A percentile compares a stretch with the other conserved stretches of the same genome.
Conservation (phyloP, 106 monocot genomes). For the Ottelia alismoides region DNA sequence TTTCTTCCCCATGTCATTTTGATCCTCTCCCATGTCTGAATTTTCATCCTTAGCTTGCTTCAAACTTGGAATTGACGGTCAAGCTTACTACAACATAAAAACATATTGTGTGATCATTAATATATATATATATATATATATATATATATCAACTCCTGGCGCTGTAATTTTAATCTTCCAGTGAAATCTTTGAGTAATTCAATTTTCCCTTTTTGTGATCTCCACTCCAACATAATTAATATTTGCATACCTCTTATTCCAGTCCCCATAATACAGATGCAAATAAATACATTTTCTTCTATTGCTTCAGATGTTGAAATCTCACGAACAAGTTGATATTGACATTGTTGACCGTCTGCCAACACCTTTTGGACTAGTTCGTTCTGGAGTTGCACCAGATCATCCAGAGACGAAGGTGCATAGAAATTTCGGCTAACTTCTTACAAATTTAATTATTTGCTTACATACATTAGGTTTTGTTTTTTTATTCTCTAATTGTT, state of each 20-base stretch:
- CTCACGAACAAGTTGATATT: constrained; percentile 43
- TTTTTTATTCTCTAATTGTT: neutral
- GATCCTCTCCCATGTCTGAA: too few relatives aligned
- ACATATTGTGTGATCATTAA: too few relatives aligned
- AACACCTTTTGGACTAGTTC: constrained; percentile 89
- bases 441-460: neutral
- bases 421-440: neutral
- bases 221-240: too few relatives aligned
- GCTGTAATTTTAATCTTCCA: too few relatives aligned
- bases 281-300: neutral
- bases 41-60: too few relatives aligned
- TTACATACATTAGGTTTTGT: neutral
- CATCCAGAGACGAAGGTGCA: constrained; percentile 97
- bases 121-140: too few relatives aligned
- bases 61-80: too few relatives aligned
- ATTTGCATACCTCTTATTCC: neutral
- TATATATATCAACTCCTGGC: too few relatives aligned
- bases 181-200: too few relatives aligned
- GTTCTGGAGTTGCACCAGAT: constrained; percentile 95
- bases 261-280: too few relatives aligned
- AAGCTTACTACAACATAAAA: too few relatives aligned
- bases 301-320: constrained; percentile 59
- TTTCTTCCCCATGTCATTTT: too few relatives aligned
- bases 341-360: constrained; percentile 93
- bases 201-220: neutral